Evolutionary conservation across 768 basidiomycete genomes (phyloP).

Genomic region (Guyanaporus albipodus): DNA sequence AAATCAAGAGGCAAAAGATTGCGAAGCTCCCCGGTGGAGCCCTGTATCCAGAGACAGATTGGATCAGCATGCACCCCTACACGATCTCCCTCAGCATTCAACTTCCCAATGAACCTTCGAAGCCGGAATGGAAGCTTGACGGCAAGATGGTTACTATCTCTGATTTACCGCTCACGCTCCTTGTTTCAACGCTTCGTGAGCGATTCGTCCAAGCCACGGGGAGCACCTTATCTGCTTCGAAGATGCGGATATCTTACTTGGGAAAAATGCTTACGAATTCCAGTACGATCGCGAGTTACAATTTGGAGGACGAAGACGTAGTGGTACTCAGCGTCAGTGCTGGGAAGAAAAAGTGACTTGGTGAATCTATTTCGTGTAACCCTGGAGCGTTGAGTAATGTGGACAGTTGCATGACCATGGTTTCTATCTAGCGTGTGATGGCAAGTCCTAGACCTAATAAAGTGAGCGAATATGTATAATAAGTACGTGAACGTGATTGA

Average conservation of each 20-base stretch:
- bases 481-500: slow-evolving; percentile 15
- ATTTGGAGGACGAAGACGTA: slow-evolving; percentile 88
- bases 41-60: slow-evolving; percentile 83
- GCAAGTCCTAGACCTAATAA: slow-evolving; percentile 12
- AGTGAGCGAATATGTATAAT: slow-evolving; percentile 18
- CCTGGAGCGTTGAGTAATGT: slow-evolving; percentile 9
- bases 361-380: background rate
- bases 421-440: slow-evolving; percentile 9
- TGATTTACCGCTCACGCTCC: slow-evolving; percentile 77
- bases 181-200: slow-evolving; percentile 88
- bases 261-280: slow-evolving; percentile 87
- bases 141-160: slow-evolving; percentile 73
- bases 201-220: slow-evolving; percentile 77
- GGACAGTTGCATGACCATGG: slow-evolving; percentile 13
- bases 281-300: slow-evolving; percentile 80
- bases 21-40: slow-evolving; percentile 83
- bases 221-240: slow-evolving; percentile 74
- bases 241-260: slow-evolving; percentile 72
- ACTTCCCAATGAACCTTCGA: slow-evolving; percentile 75
- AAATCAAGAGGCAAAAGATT: slow-evolving; percentile 84
- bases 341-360: slow-evolving; percentile 60
- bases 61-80: slow-evolving; percentile 88
- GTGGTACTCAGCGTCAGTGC: slow-evolving; percentile 76
- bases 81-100: slow-evolving; percentile 85
- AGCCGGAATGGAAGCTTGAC: slow-evolving; percentile 92